These are phyloP conservation scores for Ophiostoma piceae DNA, from an alignment of 2,329 filamentous ascomycete genomes.

Conservation along the genomic window DNA sequence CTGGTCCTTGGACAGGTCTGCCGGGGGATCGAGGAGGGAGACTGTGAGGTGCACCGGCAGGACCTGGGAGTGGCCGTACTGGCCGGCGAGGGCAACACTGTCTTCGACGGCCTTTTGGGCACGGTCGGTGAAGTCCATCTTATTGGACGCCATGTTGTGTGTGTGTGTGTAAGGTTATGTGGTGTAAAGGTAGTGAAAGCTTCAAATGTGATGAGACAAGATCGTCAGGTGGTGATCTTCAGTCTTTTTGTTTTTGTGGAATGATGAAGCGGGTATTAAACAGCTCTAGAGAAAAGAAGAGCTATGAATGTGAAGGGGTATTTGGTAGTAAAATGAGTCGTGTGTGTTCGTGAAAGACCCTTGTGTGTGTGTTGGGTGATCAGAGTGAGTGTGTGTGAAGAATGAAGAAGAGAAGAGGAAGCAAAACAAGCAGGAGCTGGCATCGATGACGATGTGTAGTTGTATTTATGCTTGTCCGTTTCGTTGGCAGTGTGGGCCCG, in stretches of 20 bases:
- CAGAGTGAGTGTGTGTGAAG: conserved; percentile 3
- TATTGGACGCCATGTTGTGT: conserved; percentile 55
- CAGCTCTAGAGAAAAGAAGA: neutral
- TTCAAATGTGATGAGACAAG: neutral
- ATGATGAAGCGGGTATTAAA: neutral
- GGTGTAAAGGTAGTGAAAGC: too few species aligned
- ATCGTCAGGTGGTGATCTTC: conserved; percentile 4
- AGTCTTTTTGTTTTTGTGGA: neutral
- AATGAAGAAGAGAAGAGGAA: neutral
- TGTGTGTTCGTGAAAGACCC: conserved; percentile 5
- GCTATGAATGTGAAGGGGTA: neutral
- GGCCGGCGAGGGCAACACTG: conserved; percentile 78
- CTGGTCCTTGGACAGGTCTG: conserved; percentile 74
- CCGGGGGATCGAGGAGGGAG: conserved; percentile 68
- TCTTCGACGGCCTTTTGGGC: conserved; percentile 86
- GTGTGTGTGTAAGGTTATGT: too few species aligned
- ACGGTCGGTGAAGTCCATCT: conserved; percentile 90
- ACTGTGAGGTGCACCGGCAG: conserved; percentile 85
- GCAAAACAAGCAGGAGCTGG: conserved; percentile 2
- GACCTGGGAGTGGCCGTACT: conserved; percentile 88
- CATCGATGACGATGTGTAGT: conserved; percentile 9
- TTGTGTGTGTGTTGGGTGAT: neutral
- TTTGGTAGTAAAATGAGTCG: neutral
- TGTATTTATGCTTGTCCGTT: conserved; percentile 19
- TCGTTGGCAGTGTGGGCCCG: conserved; percentile 8